phyloP scores from a whole-genome alignment of 768 basidiomycete genomes.

The Mycena capillaripes region DNA sequence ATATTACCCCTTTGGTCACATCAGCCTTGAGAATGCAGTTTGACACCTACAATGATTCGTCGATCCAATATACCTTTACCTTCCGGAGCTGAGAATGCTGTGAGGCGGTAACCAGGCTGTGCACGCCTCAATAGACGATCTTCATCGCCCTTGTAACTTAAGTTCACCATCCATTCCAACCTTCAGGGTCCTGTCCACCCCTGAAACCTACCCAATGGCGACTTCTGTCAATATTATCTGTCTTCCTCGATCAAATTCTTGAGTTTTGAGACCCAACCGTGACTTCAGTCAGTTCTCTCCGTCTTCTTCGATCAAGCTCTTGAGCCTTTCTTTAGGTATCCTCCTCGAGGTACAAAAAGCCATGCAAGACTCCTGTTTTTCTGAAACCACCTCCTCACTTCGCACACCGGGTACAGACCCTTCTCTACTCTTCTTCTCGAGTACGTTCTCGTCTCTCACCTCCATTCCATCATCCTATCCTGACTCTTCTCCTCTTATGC shows the following conservation, averaged over 20 bases:
- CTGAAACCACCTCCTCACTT: constrained; percentile 31
- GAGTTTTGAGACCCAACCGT: too few species aligned
- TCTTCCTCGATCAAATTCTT: not conserved
- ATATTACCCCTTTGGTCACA: too few species aligned
- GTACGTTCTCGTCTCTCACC: not conserved
- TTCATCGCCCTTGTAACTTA: too few species aligned
- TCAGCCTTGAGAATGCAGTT: too few species aligned
- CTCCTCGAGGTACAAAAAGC: constrained; percentile 22
- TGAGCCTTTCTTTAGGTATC: not conserved
- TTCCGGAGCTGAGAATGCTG: too few species aligned
- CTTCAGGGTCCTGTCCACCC: not conserved
- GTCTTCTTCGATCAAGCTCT: not conserved
- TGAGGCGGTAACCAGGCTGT: too few species aligned
- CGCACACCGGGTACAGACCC: constrained; percentile 30
- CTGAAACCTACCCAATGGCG: not conserved
- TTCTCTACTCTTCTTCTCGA: constrained; percentile 21
- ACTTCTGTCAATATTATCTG: constrained; percentile 1
- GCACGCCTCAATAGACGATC: too few species aligned
- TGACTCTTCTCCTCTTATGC: constrained; percentile 9
- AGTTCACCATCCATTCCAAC: not conserved
- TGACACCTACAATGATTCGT: too few species aligned
- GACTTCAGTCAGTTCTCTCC: constrained; percentile 8
- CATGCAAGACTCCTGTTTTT: constrained; percentile 6
- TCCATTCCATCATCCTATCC: not conserved
- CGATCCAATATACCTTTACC: too few species aligned